These are phyloP conservation scores for Sabuloglossum arenarium DNA, from an alignment of 495 filamentous ascomycete species.

Conservation along the genomic window DNA sequence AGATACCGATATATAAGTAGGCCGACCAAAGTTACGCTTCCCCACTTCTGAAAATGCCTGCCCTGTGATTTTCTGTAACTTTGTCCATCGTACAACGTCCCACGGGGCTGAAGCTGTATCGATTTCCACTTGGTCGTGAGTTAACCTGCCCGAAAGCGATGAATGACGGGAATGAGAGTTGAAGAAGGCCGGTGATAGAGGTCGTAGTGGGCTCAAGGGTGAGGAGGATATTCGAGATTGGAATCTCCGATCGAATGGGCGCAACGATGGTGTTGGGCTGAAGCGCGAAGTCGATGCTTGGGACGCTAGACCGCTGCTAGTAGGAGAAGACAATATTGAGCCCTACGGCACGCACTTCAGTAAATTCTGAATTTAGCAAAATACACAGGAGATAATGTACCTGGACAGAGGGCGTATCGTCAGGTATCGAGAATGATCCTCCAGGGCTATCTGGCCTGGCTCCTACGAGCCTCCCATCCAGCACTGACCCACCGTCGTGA, in stretches of 20 bases:
- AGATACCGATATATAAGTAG: slow-evolving; percentile 79
- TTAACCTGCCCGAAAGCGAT: slow-evolving; percentile 33
- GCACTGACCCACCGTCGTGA: slow-evolving; percentile 7
- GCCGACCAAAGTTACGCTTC: slow-evolving; percentile 76
- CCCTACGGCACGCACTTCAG: slow-evolving; percentile 29
- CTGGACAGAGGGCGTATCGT: slow-evolving; percentile 77
- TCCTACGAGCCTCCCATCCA: slow-evolving; percentile 5
- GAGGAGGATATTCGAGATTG: slow-evolving; percentile 60
- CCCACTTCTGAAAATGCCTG: slow-evolving; percentile 91
- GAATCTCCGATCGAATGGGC: slow-evolving; percentile 88
- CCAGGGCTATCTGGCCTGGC: slow-evolving; percentile 13
- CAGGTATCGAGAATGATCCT: slow-evolving; percentile 47
- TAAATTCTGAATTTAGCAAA: slow-evolving; percentile 2
- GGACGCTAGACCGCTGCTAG: slow-evolving; percentile 36
- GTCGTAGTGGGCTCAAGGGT: slow-evolving; percentile 35
- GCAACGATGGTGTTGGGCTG: slow-evolving; percentile 44
- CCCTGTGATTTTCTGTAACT: slow-evolving; percentile 66
- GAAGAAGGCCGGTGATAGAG: slow-evolving; percentile 62
- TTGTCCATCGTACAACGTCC: slow-evolving; percentile 95
- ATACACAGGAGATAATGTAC: slow-evolving; percentile 24
- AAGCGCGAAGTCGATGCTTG: slow-evolving; percentile 25
- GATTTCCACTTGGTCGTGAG: slow-evolving; percentile 30
- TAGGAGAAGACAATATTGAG: slow-evolving; percentile 57
- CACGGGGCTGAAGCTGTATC: slow-evolving; percentile 52
- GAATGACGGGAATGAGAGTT: slow-evolving; percentile 54